Percentiles rank a stretch among this genome's conserved stretches.
Evolutionary conservation across 1,284 basidiomycete species (phyloP).

Genomic region (Salmacisia buchloeana): DNA sequence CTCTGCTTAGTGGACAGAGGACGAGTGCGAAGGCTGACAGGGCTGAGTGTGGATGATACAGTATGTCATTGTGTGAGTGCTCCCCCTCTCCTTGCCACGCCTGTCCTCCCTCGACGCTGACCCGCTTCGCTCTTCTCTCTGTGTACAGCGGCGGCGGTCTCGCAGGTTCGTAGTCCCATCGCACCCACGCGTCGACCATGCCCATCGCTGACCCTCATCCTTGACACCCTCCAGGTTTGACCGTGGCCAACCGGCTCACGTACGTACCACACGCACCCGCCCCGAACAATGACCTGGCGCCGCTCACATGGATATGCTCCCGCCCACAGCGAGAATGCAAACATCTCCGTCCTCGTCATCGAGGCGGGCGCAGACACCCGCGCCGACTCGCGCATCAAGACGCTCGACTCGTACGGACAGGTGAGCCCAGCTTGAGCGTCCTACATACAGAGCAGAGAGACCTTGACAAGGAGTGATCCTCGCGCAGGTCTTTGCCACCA

Average conservation of each 20-base stretch:
- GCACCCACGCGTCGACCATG: no score
- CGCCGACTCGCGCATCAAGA: constrained; percentile 18
- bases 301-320: neutral
- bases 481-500: constrained; percentile 56
- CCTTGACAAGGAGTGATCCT: constrained; percentile 49
- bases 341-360: constrained; percentile 40
- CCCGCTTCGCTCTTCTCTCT: neutral
- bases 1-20: no score
- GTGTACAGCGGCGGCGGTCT: neutral
- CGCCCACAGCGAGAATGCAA: constrained; percentile 25
- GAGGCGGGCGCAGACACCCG: constrained; percentile 45
- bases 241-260: constrained; percentile 1
- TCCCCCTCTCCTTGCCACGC: neutral
- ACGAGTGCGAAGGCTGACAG: no score
- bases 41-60: no score
- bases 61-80: constrained; percentile 4
- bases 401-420: constrained; percentile 11
- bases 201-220: no score
- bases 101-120: neutral
- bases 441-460: neutral
- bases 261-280: neutral
- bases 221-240: neutral
- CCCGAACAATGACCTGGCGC: neutral
- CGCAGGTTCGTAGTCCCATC: no score
- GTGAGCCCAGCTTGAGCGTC: neutral